phyloP scores from a whole-genome alignment of 257 asterid genomes.

The Salvia splendens region DNA sequence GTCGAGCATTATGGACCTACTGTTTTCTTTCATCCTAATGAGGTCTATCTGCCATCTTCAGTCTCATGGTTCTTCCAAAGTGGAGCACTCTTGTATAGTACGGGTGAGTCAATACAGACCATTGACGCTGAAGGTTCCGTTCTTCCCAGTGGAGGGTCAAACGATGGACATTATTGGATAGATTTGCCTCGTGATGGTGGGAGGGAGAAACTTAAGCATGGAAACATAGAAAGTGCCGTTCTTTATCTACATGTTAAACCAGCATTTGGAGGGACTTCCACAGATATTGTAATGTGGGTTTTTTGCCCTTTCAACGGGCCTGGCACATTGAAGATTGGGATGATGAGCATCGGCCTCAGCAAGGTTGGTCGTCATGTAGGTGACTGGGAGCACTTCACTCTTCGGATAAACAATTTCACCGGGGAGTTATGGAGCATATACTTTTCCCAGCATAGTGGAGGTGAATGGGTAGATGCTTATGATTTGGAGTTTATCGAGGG shows the following conservation, averaged over 20 bases:
- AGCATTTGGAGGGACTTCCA: constrained; percentile 82
- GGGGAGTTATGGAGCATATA: constrained; percentile 89
- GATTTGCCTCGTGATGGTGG: constrained; percentile 64
- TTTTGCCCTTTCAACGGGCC: constrained; percentile 94
- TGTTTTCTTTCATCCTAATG: constrained; percentile 79
- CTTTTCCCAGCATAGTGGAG: constrained; percentile 97
- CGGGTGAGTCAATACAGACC: constrained; percentile 35
- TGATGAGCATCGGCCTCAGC: constrained; percentile 54
- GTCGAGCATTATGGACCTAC: constrained; percentile 79
- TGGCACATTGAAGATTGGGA: constrained; percentile 67
- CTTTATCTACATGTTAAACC: constrained; percentile 87
- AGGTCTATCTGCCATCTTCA: constrained; percentile 78
- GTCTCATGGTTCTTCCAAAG: constrained; percentile 83
- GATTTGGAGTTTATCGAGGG: constrained; percentile 77
- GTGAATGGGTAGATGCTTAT: constrained; percentile 71
- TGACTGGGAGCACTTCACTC: constrained; percentile 97
- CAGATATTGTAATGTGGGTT: constrained; percentile 88
- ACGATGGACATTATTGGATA: constrained; percentile 81
- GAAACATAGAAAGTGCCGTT: constrained; percentile 71
- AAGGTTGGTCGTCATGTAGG: constrained; percentile 91
- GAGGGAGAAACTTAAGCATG: constrained; percentile 51
- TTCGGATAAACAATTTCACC: constrained; percentile 76
- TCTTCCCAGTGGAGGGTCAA: constrained; percentile 77
- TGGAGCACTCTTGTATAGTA: constrained; percentile 64
- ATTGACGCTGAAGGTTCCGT: constrained; percentile 68